These are phyloP conservation scores for Mimosa pudica DNA, from an alignment of 306 rosid species.

Conservation along the genomic window DNA sequence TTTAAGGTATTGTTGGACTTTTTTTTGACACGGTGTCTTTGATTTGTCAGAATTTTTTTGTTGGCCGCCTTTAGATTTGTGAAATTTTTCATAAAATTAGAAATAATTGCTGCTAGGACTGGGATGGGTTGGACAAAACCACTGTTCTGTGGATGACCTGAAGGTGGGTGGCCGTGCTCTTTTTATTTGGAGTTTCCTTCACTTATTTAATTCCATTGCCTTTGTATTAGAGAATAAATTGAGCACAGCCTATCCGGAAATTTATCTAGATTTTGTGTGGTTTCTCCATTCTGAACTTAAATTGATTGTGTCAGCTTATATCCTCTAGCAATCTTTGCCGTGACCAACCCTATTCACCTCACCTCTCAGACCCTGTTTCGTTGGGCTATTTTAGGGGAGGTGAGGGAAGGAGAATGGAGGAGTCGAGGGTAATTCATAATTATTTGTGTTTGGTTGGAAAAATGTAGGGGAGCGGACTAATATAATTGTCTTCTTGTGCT, in stretches of 20 bases:
- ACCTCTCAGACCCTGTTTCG: not conserved
- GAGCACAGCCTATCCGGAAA: not conserved
- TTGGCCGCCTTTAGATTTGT: not conserved
- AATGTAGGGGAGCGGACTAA: too few species aligned
- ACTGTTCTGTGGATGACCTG: not conserved
- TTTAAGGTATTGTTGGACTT: slow-evolving; percentile 64
- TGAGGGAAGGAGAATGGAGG: too few species aligned
- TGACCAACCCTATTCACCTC: not conserved
- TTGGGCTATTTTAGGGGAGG: too few species aligned
- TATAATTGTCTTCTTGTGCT: too few species aligned
- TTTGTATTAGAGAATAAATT: not conserved
- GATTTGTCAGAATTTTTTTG: not conserved
- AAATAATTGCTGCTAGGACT: not conserved
- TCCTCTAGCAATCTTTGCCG: not conserved
- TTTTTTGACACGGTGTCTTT: not conserved
- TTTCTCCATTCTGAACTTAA: not conserved
- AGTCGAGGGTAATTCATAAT: too few species aligned
- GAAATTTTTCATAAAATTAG: not conserved
- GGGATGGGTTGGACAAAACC: not conserved
- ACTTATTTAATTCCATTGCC: not conserved
- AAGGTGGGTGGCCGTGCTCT: not conserved
- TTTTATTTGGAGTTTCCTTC: not conserved
- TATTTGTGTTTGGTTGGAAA: too few species aligned
- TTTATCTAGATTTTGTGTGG: not conserved
- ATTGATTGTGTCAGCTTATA: not conserved